Evolutionary conservation across 768 basidiomycete species (phyloP).

Genomic region (Suillus weaverae): DNA sequence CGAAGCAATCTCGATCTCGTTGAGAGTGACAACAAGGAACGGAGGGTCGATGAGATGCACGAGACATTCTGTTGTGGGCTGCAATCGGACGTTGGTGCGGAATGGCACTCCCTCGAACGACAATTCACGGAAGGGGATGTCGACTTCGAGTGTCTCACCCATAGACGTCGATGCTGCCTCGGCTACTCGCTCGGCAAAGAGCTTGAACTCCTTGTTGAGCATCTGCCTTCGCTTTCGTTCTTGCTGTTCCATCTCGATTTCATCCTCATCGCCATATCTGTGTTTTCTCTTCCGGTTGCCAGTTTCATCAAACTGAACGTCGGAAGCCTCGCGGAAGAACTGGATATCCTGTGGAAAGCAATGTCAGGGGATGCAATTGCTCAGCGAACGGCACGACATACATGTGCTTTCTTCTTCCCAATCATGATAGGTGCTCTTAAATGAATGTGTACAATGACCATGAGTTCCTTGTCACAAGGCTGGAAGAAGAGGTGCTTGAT

Average conservation of each 20-base stretch:
- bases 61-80: constrained; percentile 95
- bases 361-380: not conserved
- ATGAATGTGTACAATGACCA: constrained; percentile 93
- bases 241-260: constrained; percentile 98
- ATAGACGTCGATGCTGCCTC: constrained; percentile 81
- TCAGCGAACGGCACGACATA: constrained; percentile 36
- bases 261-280: constrained; percentile 97
- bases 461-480: constrained; percentile 93
- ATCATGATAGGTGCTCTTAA: constrained; percentile 97
- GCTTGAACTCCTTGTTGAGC: constrained; percentile 92
- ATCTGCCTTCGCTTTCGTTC: constrained; percentile 86
- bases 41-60: constrained; percentile 95
- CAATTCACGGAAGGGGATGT: constrained; percentile 95
- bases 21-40: constrained; percentile 91
- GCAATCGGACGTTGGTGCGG: constrained; percentile 90
- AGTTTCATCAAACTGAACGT: constrained; percentile 97
- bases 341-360: constrained; percentile 75
- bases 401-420: constrained; percentile 97
- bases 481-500: constrained; percentile 99
- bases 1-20: constrained; percentile 95
- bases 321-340: constrained; percentile 97
- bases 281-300: constrained; percentile 98
- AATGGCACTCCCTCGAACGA: constrained; percentile 97
- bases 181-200: constrained; percentile 89
- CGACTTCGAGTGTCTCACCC: constrained; percentile 87